These are phyloP conservation scores for Tetracladium setigerum DNA, from an alignment of 495 filamentous ascomycete genomes.

Conservation along the genomic window DNA sequence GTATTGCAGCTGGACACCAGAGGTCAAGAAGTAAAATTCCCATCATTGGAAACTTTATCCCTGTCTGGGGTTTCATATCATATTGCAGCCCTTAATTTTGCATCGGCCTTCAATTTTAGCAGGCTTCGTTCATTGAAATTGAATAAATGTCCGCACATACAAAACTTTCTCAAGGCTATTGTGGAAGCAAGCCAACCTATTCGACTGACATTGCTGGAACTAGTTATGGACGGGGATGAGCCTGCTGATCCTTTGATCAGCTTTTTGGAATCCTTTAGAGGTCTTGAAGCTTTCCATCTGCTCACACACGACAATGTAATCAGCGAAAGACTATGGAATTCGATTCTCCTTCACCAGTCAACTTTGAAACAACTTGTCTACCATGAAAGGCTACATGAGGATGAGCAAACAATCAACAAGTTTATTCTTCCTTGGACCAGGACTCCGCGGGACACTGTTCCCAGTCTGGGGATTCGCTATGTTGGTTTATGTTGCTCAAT, in stretches of 20 bases:
- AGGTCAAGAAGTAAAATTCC: not conserved
- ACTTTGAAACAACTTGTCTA: not conserved
- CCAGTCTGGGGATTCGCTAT: not conserved
- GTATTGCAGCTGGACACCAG: not conserved
- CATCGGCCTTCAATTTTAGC: not conserved
- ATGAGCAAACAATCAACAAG: not conserved
- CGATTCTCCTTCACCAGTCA: not conserved
- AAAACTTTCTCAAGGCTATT: not conserved
- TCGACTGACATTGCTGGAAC: not conserved
- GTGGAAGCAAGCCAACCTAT: not conserved
- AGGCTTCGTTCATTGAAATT: not conserved
- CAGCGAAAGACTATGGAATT: not conserved
- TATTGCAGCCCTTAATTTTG: not conserved
- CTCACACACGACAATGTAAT: not conserved
- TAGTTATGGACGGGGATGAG: not conserved
- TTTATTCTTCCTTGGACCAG: not conserved
- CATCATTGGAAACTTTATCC: not conserved
- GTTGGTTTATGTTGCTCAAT: slow-evolving; percentile 1
- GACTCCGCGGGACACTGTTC: not conserved
- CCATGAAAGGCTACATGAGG: not conserved
- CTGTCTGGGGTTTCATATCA: not conserved
- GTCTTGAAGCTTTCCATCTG: not conserved
- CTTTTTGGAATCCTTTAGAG: not conserved
- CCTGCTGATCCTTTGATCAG: not conserved
- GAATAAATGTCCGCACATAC: not conserved